These are phyloP conservation scores for Saccharomyces hybrid DNA, from an alignment of 1,139 yeast genomes.

Conservation along the genomic window DNA sequence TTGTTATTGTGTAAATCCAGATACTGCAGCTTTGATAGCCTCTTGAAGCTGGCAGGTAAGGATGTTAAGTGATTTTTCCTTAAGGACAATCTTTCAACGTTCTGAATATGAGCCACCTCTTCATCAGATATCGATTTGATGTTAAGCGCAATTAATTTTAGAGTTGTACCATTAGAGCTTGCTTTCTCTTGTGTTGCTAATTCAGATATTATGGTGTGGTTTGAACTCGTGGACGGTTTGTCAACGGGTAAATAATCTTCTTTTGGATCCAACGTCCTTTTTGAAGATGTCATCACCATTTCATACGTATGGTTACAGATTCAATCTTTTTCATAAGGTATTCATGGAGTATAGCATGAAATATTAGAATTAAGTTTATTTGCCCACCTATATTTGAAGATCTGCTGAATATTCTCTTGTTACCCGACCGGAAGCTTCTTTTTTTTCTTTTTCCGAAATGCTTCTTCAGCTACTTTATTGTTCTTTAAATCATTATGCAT, in stretches of 20 bases:
- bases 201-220: slow-evolving; percentile 12
- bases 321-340: background rate
- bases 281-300: background rate
- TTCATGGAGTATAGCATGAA: background rate
- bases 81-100: slow-evolving; percentile 47
- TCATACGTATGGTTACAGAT: background rate
- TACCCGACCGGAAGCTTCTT: background rate
- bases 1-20: slow-evolving; percentile 61
- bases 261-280: background rate
- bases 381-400: background rate
- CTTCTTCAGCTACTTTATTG: too few species aligned
- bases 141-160: slow-evolving; percentile 27
- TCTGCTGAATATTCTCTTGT: background rate
- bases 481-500: background rate
- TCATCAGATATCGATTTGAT: slow-evolving; percentile 27
- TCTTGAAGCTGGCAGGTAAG: slow-evolving; percentile 44
- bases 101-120: slow-evolving; percentile 37
- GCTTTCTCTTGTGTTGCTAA: slow-evolving; percentile 15
- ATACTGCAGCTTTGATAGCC: slow-evolving; percentile 45
- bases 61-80: slow-evolving; percentile 43
- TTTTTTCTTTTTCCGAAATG: background rate
- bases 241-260: background rate
- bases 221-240: background rate
- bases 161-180: slow-evolving; percentile 13
- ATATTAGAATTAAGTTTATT: background rate